A percentile compares a stretch with the other conserved stretches of the same genome.
Conservation (phyloP, 2,329 filamentous ascomycete species). For the Didymella keratinophila region DNA sequence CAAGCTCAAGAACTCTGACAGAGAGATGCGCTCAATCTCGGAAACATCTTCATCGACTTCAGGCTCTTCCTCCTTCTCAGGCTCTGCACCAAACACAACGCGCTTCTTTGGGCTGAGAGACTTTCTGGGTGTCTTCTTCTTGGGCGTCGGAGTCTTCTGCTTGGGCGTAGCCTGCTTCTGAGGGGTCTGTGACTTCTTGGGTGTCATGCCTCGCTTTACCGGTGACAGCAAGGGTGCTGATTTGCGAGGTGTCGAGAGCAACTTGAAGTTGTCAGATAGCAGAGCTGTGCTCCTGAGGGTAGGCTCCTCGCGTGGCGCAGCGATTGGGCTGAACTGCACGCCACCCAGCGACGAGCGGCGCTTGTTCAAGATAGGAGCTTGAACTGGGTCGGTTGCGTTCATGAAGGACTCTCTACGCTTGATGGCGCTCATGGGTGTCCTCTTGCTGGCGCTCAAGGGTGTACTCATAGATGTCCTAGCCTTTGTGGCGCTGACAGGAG, state of each 20-base stretch:
- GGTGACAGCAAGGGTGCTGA: conserved; percentile 53
- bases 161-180: conserved; percentile 52
- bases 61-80: conserved; percentile 31
- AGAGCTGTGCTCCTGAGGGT: conserved; percentile 44
- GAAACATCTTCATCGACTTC: conserved; percentile 35
- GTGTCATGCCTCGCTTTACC: conserved; percentile 49
- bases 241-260: conserved; percentile 59
- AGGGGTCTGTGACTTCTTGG: conserved; percentile 48
- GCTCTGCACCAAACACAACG: conserved; percentile 42
- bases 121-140: conserved; percentile 38
- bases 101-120: conserved; percentile 47
- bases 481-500: conserved; percentile 15
- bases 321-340: conserved; percentile 48
- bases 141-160: conserved; percentile 50
- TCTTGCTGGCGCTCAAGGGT: conserved; percentile 33
- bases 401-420: conserved; percentile 24
- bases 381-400: conserved; percentile 45
- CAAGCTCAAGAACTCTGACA: conserved; percentile 93
- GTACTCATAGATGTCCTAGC: conserved; percentile 18
- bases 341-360: conserved; percentile 46
- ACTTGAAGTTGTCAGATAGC: conserved; percentile 55
- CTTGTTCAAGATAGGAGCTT: conserved; percentile 45
- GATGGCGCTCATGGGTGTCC: conserved; percentile 29
- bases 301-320: conserved; percentile 38
- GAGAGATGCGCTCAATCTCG: conserved; percentile 70